Evolutionary conservation across 2,329 filamentous ascomycete species (phyloP), one percentile per base, ranked within the genome.

Genomic region (Neofusicoccum kwambonambiense): DNA sequence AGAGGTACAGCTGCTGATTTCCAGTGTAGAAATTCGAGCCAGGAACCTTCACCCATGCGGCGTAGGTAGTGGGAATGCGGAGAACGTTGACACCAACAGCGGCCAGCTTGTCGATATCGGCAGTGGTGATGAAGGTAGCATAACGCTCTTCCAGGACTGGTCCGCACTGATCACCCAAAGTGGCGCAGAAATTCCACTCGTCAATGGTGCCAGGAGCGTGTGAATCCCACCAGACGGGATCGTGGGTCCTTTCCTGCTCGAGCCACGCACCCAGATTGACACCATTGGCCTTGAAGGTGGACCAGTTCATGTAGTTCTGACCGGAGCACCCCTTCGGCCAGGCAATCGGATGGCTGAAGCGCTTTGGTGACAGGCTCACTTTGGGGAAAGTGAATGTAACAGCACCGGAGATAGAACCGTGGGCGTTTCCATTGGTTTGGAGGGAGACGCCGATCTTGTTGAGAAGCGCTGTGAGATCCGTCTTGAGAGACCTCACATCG

Each of bases 31-130:
- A 67, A 34, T 72, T 61, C 5, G 68, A 70, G 3, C 75, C 75
- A 7, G 76, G 75, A 8, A 77, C 70, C 15, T 74, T 70, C 54
- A 77, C 65, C 76, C 75, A 79, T 4, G 75, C 74, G 1, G 76
- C 73, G 51, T 78, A 78, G 6, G 73, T 74, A 1, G 73, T 76
- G 0, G 77, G 75, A 19, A 79, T 78, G 5, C 76, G 70, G 13
- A 78, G 70, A 4, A 72, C 69, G 50, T 74, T 75, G 37, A 78
- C 68, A 9, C 72, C 73, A 3, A 68, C 67, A 13, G 69, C 67
- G 11, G 73, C 77, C 13, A 77, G 67, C 57, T 71, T 70, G 64
- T 78, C 76, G 58, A 78, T 76, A 35, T 71, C 69, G 1, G 66
- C 8, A 6, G 51, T 56, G 4, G 31, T 56, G 51, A 56, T 56